A percentile compares a stretch with the other conserved stretches of the same genome.
phyloP scores from a whole-genome alignment of 164 flowering plant species.

The Piper longum region DNA sequence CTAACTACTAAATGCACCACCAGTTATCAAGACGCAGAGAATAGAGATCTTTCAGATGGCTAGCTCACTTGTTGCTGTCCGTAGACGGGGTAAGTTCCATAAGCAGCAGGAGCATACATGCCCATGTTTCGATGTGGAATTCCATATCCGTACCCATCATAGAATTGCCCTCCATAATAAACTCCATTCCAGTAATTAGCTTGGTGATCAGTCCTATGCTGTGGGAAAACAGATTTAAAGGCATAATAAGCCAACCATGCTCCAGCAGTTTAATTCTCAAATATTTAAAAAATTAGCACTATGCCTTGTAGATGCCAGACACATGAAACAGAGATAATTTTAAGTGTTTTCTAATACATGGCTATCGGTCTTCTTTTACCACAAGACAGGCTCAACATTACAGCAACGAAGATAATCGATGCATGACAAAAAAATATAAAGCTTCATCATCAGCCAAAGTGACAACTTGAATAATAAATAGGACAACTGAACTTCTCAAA shows the following conservation, averaged over 20 bases:
- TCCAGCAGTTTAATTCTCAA: not conserved
- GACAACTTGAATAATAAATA: too few species aligned
- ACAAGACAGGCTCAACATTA: too few species aligned
- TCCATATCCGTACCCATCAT: slow-evolving; percentile 57
- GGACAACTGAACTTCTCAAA: too few species aligned
- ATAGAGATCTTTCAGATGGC: slow-evolving; percentile 1
- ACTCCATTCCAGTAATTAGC: slow-evolving; percentile 62
- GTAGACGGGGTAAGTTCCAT: slow-evolving; percentile 67
- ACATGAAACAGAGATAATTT: too few species aligned
- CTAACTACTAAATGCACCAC: not conserved
- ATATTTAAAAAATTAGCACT: too few species aligned
- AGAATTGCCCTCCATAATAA: slow-evolving; percentile 62
- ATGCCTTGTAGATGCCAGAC: too few species aligned
- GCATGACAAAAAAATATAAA: too few species aligned
- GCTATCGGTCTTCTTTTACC: too few species aligned
- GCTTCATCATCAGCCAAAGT: too few species aligned
- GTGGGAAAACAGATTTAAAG: slow-evolving; percentile 5
- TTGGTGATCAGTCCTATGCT: slow-evolving; percentile 45
- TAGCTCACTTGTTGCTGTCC: slow-evolving; percentile 82
- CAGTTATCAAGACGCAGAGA: not conserved
- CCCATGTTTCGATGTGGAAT: slow-evolving; percentile 57
- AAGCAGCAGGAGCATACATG: slow-evolving; percentile 61
- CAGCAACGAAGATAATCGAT: too few species aligned
- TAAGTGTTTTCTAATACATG: too few species aligned
- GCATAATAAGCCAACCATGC: not conserved